These are phyloP conservation scores for Epichloe amarillans DNA, from an alignment of 2,329 filamentous ascomycete species.

Conservation along the genomic window DNA sequence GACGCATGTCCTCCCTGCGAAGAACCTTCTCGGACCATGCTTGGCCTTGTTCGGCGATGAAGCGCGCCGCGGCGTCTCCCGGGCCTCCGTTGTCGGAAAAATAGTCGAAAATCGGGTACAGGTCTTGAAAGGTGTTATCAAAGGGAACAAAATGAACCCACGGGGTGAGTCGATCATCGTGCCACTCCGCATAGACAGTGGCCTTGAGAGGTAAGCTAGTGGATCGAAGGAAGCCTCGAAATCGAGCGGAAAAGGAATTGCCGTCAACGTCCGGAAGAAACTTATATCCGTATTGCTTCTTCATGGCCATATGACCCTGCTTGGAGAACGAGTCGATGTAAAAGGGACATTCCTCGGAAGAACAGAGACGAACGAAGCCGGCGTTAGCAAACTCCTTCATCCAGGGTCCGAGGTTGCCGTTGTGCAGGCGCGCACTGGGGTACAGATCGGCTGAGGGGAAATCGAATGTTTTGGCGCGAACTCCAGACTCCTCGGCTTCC, in stretches of 20 bases:
- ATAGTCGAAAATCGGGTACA: constrained; percentile 53
- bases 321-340: constrained; percentile 22
- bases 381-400: constrained; percentile 26
- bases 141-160: constrained; percentile 65
- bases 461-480: constrained; percentile 33
- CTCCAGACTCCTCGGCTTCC: constrained; percentile 27
- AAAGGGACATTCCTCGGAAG: constrained; percentile 24
- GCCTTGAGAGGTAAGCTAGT: constrained; percentile 56
- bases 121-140: constrained; percentile 53
- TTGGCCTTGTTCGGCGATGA: constrained; percentile 46
- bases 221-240: constrained; percentile 47
- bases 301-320: constrained; percentile 25
- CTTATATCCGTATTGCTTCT: constrained; percentile 42
- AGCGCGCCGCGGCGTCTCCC: constrained; percentile 41
- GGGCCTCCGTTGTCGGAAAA: constrained; percentile 38
- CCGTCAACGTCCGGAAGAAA: constrained; percentile 60
- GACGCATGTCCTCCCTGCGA: constrained; percentile 49
- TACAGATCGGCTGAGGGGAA: constrained; percentile 31
- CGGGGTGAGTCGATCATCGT: constrained; percentile 52
- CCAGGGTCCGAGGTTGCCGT: constrained; percentile 27
- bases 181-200: constrained; percentile 64
- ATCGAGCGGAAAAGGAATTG: constrained; percentile 51
- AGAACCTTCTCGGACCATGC: constrained; percentile 49
- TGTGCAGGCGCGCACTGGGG: constrained; percentile 23
- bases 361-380: constrained; percentile 32